phyloP scores from a whole-genome alignment of 768 basidiomycete species.

The Hysterangium stoloniferum region DNA sequence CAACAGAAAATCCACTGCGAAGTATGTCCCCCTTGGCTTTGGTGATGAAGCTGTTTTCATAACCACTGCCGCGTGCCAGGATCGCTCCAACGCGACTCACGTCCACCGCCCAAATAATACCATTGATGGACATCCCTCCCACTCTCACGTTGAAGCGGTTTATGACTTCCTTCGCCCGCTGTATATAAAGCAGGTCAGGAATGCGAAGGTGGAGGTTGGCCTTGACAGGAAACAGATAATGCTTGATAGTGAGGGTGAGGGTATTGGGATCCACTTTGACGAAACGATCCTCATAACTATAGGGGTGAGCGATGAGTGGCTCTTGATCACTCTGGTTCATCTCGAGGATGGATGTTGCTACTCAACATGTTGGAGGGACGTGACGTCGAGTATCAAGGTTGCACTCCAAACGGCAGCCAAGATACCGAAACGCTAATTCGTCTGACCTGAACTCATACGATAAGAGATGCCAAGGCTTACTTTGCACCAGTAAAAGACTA shows the following conservation, averaged over 20 bases:
- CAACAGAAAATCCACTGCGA: conserved; percentile 1
- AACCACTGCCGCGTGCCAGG: not conserved
- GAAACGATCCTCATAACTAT: not conserved
- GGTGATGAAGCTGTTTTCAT: not conserved
- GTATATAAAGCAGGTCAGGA: not conserved
- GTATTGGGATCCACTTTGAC: not conserved
- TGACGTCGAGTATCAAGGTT: too few species aligned
- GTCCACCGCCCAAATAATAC: not conserved
- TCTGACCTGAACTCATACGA: too few species aligned
- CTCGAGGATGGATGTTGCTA: too few species aligned
- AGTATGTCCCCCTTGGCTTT: conserved; percentile 1
- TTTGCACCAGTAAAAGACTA: too few species aligned
- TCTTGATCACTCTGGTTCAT: too few species aligned
- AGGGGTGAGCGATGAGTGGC: too few species aligned
- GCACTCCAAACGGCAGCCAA: too few species aligned
- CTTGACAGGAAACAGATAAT: not conserved
- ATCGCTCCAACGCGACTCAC: not conserved
- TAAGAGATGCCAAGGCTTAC: too few species aligned
- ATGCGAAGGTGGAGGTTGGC: not conserved
- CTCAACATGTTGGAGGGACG: too few species aligned
- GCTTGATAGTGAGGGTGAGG: not conserved
- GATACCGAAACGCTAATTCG: too few species aligned
- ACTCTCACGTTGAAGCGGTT: not conserved
- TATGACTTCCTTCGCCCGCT: not conserved
- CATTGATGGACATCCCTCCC: not conserved